A percentile compares a stretch with the other conserved stretches of the same genome.
Conservation (phyloP, 306 rosid genomes). For the Albizia julibrissin region DNA sequence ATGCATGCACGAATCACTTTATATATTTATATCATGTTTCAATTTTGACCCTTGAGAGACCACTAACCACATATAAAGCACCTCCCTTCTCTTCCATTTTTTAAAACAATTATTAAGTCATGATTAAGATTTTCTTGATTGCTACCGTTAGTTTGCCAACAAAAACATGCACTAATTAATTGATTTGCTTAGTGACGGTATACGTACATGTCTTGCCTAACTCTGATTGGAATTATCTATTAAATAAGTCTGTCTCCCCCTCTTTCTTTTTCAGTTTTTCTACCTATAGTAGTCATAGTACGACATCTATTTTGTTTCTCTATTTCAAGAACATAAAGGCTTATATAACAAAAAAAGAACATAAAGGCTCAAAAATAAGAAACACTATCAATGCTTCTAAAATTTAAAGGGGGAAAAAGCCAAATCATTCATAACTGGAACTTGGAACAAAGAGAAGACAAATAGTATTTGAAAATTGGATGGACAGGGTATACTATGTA, state of each 20-base stretch:
- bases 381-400: not conserved
- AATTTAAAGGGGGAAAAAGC: not conserved
- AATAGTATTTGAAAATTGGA: not conserved
- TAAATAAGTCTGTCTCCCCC: not conserved
- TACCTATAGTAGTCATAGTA: not conserved
- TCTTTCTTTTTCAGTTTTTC: not conserved
- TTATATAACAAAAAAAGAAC: too few species aligned
- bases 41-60: constrained; percentile 24
- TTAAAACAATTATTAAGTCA: not conserved
- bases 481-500: not conserved
- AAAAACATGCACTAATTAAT: constrained; percentile 2
- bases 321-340: not conserved
- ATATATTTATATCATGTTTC: not conserved
- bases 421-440: not conserved
- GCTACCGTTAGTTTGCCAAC: constrained; percentile 25
- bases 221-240: not conserved
- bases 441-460: not conserved
- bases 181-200: not conserved
- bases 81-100: not conserved
- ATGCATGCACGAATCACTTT: constrained; percentile 31
- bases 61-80: constrained; percentile 6
- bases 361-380: not conserved
- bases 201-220: not conserved
- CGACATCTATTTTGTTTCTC: not conserved
- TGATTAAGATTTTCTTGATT: constrained; percentile 5